Conservation (phyloP, 202 grass and related monocot species). For the Zizania palustris region DNA sequence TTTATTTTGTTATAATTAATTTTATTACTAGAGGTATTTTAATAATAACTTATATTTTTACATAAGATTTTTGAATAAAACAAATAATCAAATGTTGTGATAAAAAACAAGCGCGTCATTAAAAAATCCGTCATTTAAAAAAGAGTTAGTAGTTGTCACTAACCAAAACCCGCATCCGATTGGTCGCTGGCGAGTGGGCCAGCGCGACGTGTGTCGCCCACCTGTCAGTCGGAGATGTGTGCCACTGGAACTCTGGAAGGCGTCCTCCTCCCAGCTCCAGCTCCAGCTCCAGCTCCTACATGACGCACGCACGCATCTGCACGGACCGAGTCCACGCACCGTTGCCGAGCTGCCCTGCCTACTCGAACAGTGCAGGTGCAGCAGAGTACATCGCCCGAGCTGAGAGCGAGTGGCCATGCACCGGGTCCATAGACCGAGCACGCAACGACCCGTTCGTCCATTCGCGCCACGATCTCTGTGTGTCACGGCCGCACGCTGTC, state of each 20-base stretch:
- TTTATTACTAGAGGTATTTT: too few species aligned
- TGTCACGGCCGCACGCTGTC: background rate
- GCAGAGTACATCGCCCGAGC: background rate
- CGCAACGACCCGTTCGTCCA: background rate
- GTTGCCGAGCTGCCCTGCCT: background rate
- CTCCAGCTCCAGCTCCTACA: background rate
- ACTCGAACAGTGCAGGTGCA: too few species aligned
- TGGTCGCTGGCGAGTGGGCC: background rate
- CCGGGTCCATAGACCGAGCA: constrained; percentile 1
- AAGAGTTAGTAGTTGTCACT: too few species aligned
- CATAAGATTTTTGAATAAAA: too few species aligned
- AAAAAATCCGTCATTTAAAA: too few species aligned
- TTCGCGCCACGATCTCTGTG: constrained; percentile 9
- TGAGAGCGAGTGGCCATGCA: background rate
- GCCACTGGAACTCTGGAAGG: background rate
- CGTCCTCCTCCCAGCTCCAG: background rate
- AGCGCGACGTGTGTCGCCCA: background rate
- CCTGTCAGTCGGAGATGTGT: background rate
- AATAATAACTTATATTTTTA: too few species aligned
- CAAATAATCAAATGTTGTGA: too few species aligned
- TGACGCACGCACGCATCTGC: background rate
- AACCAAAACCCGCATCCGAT: background rate
- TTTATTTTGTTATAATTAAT: too few species aligned
- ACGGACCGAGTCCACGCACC: constrained; percentile 9
- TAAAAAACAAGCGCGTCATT: too few species aligned